These are phyloP conservation scores for Gautieria morchelliformis DNA, from an alignment of 768 basidiomycete species.

Conservation along the genomic window DNA sequence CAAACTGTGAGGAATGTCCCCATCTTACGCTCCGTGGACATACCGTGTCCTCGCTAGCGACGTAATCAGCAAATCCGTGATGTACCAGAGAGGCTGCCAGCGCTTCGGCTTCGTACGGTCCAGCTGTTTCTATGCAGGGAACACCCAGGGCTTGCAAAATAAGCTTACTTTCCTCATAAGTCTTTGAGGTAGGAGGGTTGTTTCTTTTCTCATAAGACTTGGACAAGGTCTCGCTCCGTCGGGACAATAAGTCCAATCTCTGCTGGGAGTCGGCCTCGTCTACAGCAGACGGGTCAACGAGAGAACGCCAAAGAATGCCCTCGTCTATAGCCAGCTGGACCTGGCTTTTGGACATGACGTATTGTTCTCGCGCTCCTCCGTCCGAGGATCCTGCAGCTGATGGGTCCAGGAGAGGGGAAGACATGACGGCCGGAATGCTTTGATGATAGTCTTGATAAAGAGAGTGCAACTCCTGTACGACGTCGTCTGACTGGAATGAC, in stretches of 20 bases:
- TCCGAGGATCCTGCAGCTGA: background rate
- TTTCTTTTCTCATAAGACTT: slow-evolving; percentile 57
- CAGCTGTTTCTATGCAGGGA: slow-evolving; percentile 57
- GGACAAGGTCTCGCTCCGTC: slow-evolving; percentile 47
- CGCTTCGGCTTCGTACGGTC: slow-evolving; percentile 78
- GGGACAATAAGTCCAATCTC: slow-evolving; percentile 27
- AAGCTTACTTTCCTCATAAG: slow-evolving; percentile 61
- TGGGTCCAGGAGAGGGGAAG: background rate
- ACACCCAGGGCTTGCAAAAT: slow-evolving; percentile 77
- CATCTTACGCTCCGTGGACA: slow-evolving; percentile 12
- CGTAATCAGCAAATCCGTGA: slow-evolving; percentile 73
- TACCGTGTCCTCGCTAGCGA: slow-evolving; percentile 86
- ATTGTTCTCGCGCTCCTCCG: background rate
- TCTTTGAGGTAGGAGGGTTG: slow-evolving; percentile 49
- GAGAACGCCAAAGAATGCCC: slow-evolving; percentile 45
- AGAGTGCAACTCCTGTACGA: background rate
- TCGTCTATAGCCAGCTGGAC: slow-evolving; percentile 51
- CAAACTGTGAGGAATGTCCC: slow-evolving; percentile 8
- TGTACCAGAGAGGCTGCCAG: slow-evolving; percentile 70
- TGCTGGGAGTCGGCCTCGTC: slow-evolving; percentile 5
- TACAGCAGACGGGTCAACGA: slow-evolving; percentile 17
- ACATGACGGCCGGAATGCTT: background rate
- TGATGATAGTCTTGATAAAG: background rate
- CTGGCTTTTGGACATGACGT: slow-evolving; percentile 44
- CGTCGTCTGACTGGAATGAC: background rate